Evolutionary conservation across 148 eudicot species (phyloP), one percentile per base, ranked within the genome.

Genomic region (Rheum nobile): DNA sequence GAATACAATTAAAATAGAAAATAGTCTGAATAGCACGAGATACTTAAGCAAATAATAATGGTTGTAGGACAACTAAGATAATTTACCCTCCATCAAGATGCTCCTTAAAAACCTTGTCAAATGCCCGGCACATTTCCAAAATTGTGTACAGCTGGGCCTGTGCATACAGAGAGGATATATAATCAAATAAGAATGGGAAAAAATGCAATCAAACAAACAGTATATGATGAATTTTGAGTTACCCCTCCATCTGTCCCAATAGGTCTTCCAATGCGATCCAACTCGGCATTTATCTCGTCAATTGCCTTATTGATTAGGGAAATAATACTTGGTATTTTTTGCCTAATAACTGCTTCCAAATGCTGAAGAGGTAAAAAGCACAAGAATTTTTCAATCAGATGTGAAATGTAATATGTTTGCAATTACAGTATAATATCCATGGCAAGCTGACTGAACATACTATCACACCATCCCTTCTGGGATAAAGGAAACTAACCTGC

Each of bases 31-130:
- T 31, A 31, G 38, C 68, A 29, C 7, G 70, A 14, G 70, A 65
- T 32, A 31, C 32, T 31, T 17, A 65, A 65, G 6, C 4, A 63
- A 65, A 21, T 16, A 16, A 16, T 17, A 34, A 65, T 65, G 31
- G 41, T 9, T 31, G 22, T 31, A 34, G 39, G 22, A 32, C 34
- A 65, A 6, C 21, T 32, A 65, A 65, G 21, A 65, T 32, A 2
- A 67, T 43, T 85, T 96, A 96, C 99, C 99, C 99, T 89, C 99
- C 99, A 87, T 96, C 99, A 32, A 96, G 88, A 81, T 96, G 96
- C 83, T 96, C 99, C 84, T 84, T 96, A 75, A 96, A 96, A 39
- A 92, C 82, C 71, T 86, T 87, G 77, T 96, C 99, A 86, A 96
- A 96, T 77, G 99, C 99, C 76, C 99, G 97, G 39, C 99, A 92